These are phyloP conservation scores for Lentinula boryana DNA, from an alignment of 768 basidiomycete genomes.

Conservation along the genomic window DNA sequence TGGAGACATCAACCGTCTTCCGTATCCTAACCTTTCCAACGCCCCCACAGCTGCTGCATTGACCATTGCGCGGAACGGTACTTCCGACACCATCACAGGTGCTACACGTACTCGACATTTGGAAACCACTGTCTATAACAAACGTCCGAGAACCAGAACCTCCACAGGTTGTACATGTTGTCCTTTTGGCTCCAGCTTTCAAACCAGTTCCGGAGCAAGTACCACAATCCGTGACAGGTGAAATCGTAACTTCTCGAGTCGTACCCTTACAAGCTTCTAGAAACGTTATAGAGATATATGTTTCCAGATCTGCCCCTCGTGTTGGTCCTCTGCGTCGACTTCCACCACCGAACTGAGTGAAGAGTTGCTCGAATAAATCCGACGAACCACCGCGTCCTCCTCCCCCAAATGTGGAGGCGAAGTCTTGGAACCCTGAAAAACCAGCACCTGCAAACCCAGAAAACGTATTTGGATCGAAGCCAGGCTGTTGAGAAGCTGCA, in stretches of 20 bases:
- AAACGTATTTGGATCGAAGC: conserved; percentile 90
- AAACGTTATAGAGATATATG: conserved; percentile 71
- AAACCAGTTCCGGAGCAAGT: conserved; percentile 85
- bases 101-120: conserved; percentile 90
- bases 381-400: conserved; percentile 37
- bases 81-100: conserved; percentile 79
- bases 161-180: conserved; percentile 72
- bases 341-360: conserved; percentile 58
- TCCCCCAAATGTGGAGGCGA: conserved; percentile 50
- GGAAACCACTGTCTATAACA: conserved; percentile 89
- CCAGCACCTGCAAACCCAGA: conserved; percentile 47
- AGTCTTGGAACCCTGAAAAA: conserved; percentile 69
- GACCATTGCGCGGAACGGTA: conserved; percentile 67
- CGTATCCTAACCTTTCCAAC: conserved; percentile 81
- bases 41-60: conserved; percentile 79
- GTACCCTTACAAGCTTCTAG: conserved; percentile 94
- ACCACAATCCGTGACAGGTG: conserved; percentile 76
- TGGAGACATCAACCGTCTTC: conserved; percentile 72
- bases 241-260: conserved; percentile 65
- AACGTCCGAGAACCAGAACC: conserved; percentile 88
- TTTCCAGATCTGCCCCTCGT: conserved; percentile 80
- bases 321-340: conserved; percentile 39
- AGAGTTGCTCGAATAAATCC: conserved; percentile 84
- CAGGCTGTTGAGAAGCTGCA: conserved; percentile 84
- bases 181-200: conserved; percentile 79